Evolutionary conservation across 1,284 basidiomycete genomes (phyloP).

Genomic region (Ceratorhiza oryzae-sativae): DNA sequence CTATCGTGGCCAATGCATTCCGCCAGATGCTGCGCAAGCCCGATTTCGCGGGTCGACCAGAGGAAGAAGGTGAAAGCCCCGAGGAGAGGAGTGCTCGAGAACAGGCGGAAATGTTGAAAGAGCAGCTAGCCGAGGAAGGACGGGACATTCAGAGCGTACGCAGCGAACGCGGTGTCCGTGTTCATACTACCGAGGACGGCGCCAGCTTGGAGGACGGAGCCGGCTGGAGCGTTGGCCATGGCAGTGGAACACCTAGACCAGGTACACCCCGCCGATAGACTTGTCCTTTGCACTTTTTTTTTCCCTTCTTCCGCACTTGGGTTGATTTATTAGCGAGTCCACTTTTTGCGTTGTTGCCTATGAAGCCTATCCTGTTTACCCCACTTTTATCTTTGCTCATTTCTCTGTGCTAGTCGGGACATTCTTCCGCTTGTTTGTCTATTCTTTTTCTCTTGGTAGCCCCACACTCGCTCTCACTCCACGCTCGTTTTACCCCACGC

Average conservation of each 20-base stretch:
- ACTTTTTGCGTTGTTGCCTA: neutral
- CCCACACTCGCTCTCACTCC: neutral
- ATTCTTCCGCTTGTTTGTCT: neutral
- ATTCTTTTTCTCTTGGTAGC: neutral
- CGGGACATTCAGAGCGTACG: conserved; percentile 79
- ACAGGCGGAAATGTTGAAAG: conserved; percentile 61
- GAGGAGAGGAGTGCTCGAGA: conserved; percentile 51
- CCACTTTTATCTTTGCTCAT: neutral
- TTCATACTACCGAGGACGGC: conserved; percentile 68
- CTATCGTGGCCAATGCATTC: conserved; percentile 88
- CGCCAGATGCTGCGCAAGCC: conserved; percentile 82
- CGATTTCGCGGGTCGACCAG: conserved; percentile 70
- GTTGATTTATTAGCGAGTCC: conserved; percentile 20
- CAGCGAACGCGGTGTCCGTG: conserved; percentile 74
- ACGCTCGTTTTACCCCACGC: conserved; percentile 13
- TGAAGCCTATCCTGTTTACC: neutral
- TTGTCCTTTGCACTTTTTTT: neutral
- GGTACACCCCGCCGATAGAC: conserved; percentile 19
- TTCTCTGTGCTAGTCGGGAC: conserved; percentile 13
- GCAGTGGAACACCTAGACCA: conserved; percentile 19
- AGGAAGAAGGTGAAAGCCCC: conserved; percentile 72
- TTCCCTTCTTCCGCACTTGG: neutral
- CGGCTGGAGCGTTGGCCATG: conserved; percentile 10
- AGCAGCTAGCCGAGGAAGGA: conserved; percentile 81
- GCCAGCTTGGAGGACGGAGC: conserved; percentile 44